phyloP scores from a whole-genome alignment of 768 basidiomycete genomes.

The Lactifluus hygrophoroides region DNA sequence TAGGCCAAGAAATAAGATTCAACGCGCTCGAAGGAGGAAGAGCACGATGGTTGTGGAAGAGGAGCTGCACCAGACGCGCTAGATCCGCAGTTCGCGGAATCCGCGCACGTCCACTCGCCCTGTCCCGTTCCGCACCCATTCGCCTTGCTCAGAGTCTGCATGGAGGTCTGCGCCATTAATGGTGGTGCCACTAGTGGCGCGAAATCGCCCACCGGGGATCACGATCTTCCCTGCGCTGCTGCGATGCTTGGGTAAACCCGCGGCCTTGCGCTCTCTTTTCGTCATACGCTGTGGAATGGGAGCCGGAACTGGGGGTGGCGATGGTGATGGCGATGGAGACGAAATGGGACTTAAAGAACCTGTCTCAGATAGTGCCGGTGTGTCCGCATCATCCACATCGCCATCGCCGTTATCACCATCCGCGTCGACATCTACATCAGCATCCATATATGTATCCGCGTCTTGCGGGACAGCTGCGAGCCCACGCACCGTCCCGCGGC shows the following conservation, averaged over 20 bases:
- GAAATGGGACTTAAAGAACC: constrained; percentile 25
- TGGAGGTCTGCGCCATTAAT: constrained; percentile 19
- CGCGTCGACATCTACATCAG: constrained; percentile 27
- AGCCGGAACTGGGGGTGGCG: constrained; percentile 23
- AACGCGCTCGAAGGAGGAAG: too few species aligned
- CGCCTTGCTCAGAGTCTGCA: constrained; percentile 33
- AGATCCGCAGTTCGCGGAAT: constrained; percentile 71
- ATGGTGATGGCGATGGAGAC: constrained; percentile 26
- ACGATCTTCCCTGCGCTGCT: constrained; percentile 45
- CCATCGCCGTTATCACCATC: constrained; percentile 23
- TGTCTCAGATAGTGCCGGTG: constrained; percentile 38
- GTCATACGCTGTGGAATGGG: constrained; percentile 40
- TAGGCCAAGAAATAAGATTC: background rate
- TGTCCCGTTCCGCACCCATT: constrained; percentile 61
- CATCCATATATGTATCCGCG: constrained; percentile 25
- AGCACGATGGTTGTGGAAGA: too few species aligned
- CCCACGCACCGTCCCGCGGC: constrained; percentile 9
- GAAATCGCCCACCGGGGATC: constrained; percentile 53
- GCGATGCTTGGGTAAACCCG: constrained; percentile 54
- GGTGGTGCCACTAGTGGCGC: constrained; percentile 26
- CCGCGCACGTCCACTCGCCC: constrained; percentile 70
- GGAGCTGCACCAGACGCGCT: background rate
- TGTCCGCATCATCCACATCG: constrained; percentile 24
- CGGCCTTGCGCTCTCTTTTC: constrained; percentile 56
- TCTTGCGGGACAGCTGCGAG: constrained; percentile 5